Evolutionary conservation across 164 flowering plant species (phyloP).

Genomic region (Sextonia rubra): DNA sequence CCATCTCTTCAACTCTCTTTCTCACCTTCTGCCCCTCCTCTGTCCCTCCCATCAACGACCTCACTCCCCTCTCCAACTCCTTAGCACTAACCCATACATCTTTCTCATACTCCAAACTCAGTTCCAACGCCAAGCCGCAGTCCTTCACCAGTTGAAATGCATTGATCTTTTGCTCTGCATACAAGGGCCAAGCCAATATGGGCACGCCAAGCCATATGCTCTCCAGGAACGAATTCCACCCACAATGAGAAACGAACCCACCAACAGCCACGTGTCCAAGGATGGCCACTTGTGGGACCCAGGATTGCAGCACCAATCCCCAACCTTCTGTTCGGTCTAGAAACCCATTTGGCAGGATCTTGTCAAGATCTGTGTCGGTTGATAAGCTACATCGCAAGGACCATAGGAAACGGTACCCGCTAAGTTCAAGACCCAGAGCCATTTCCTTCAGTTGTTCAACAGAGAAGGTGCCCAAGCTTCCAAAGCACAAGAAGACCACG

Average conservation of each 20-base stretch:
- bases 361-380: neutral
- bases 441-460: slow-evolving; percentile 21
- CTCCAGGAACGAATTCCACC: slow-evolving; percentile 18
- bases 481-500: slow-evolving; percentile 14
- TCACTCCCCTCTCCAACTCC: no score
- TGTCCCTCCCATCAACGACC: no score
- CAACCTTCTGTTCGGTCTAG: slow-evolving; percentile 8
- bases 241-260: slow-evolving; percentile 15
- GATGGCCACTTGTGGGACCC: slow-evolving; percentile 13
- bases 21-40: no score
- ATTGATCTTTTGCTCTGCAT: no score
- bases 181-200: no score
- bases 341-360: slow-evolving; percentile 15
- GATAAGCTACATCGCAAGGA: neutral
- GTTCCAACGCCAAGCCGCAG: no score
- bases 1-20: no score
- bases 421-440: slow-evolving; percentile 3
- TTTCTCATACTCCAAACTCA: no score
- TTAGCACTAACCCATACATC: no score
- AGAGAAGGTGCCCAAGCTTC: slow-evolving; percentile 8
- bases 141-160: no score
- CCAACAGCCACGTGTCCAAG: slow-evolving; percentile 10
- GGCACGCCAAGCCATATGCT: slow-evolving; percentile 24
- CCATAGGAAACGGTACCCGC: slow-evolving; percentile 6
- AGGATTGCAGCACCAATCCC: slow-evolving; percentile 12